Conservation (phyloP, 306 rosid genomes). For the Carpinus viminea region DNA sequence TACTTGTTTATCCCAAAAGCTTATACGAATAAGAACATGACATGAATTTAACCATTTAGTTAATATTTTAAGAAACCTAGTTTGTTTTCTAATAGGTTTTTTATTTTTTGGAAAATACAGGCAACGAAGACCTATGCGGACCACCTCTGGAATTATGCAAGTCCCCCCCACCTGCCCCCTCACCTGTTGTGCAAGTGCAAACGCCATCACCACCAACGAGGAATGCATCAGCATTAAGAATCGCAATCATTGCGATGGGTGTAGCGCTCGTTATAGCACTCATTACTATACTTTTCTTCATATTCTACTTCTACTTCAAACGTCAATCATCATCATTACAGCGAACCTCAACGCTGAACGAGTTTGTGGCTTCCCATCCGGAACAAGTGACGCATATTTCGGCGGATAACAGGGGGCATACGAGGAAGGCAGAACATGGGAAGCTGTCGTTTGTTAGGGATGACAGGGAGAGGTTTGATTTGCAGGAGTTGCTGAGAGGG, state of each 20-base stretch:
- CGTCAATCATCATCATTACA: background rate
- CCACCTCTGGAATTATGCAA: slow-evolving; percentile 51
- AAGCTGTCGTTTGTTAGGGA: slow-evolving; percentile 61
- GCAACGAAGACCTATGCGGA: slow-evolving; percentile 66
- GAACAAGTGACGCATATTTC: slow-evolving; percentile 23
- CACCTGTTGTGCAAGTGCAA: no score
- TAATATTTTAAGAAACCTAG: no score
- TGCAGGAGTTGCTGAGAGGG: slow-evolving; percentile 71
- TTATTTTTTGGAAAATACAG: slow-evolving; percentile 25
- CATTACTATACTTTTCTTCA: slow-evolving; percentile 31
- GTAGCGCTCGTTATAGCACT: slow-evolving; percentile 36
- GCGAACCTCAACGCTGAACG: slow-evolving; percentile 13
- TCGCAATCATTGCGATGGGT: slow-evolving; percentile 31
- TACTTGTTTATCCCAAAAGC: no score
- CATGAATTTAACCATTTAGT: no score
- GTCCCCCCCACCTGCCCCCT: background rate
- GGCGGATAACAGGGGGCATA: slow-evolving; percentile 3
- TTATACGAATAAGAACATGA: no score
- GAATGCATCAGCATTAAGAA: slow-evolving; percentile 28
- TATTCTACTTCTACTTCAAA: slow-evolving; percentile 30
- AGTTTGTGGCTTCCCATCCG: slow-evolving; percentile 19
- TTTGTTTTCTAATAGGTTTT: no score
- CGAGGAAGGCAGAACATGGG: slow-evolving; percentile 52
- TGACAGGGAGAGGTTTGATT: slow-evolving; percentile 53
- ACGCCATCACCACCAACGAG: no score